Base-by-base conservation (phyloP, 306 rosid species). In the Erythrophleum fordii region DNA sequence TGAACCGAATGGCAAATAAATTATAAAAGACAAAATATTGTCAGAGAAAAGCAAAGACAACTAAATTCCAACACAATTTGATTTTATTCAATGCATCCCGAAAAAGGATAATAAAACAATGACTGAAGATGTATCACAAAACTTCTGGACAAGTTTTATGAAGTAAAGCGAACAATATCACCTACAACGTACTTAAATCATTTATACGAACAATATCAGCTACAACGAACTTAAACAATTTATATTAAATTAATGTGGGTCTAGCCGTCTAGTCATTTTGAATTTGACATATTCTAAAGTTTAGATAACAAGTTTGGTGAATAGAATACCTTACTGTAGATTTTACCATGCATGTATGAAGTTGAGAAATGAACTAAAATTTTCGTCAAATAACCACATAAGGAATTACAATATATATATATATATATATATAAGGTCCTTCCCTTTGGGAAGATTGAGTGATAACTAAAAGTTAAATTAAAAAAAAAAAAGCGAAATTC, bases 401-500 rank as follows among this genome's bases (percentile, higher is more conserved):
- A 25, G 65, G 34, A 23, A 25, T 58, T 23, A 58, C 35, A 25
- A 23, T 23, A 22, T 56, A 5, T 11, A 20, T 53, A 76, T 20
- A 9, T 1, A 31, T 31, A 31, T 4, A 1, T 31, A 31, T 31
- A 31, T 31, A 76, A 49, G 77, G 82, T 80, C 78, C 83, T 78
- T 86, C 88, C 91, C 91, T 83, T 84, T 58, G 88, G 89, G 80
- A 87, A 85, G 84, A 85, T 49, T 20, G 26, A 60, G 51, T n/a
- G 49, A 64, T 25, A 72, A 5, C 3, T 34, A 34, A n/a, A n/a
- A 34, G 3, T 42, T 37, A 6, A 37, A 26, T 11, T 28, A 61
- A 29, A 61, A 13, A 3, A 1, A n/a, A 53, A 22, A 26, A 82
- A 68, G 67, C 26, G 22, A 82, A 60, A 52, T 39, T 20, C 66